These are phyloP conservation scores for Middelhovenomyces tepae DNA, from an alignment of 805 yeast genomes.

Conservation along the genomic window DNA sequence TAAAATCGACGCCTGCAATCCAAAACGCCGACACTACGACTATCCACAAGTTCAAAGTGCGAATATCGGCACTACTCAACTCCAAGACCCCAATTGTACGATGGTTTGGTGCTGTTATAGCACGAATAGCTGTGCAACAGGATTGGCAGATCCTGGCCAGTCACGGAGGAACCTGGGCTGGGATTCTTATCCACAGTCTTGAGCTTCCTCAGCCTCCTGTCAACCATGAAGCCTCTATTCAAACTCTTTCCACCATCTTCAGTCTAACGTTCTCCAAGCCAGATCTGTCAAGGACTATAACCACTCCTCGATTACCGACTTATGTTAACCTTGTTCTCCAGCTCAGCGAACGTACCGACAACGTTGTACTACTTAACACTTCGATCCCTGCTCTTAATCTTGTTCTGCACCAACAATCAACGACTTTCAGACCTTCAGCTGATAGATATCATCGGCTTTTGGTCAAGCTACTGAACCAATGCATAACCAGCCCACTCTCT, in stretches of 20 bases:
- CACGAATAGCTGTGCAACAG: constrained; percentile 15
- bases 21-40: constrained; percentile 10
- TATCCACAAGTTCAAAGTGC: constrained; percentile 23
- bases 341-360: constrained; percentile 27
- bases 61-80: constrained; percentile 29
- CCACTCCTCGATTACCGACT: constrained; percentile 68
- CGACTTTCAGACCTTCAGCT: constrained; percentile 75
- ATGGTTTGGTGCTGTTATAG: constrained; percentile 32
- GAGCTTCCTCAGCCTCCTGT: constrained; percentile 28
- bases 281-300: constrained; percentile 69
- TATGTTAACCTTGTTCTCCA: constrained; percentile 47
- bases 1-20: constrained; percentile 6
- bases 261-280: constrained; percentile 56
- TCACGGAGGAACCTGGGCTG: constrained; percentile 33
- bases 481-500: constrained; percentile 31
- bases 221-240: constrained; percentile 24
- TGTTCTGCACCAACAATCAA: constrained; percentile 51
- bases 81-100: constrained; percentile 26
- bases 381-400: constrained; percentile 35
- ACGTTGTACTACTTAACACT: constrained; percentile 29
- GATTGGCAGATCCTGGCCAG: constrained; percentile 26
- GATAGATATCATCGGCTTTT: constrained; percentile 45
- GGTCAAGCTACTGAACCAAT: constrained; percentile 29
- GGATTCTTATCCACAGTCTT: constrained; percentile 29
- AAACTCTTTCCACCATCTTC: constrained; percentile 21